Percentiles rank a stretch among this genome's conserved stretches.
Evolutionary conservation across 129 eudicot genomes (phyloP).

Genomic region (Apium graveolens): DNA sequence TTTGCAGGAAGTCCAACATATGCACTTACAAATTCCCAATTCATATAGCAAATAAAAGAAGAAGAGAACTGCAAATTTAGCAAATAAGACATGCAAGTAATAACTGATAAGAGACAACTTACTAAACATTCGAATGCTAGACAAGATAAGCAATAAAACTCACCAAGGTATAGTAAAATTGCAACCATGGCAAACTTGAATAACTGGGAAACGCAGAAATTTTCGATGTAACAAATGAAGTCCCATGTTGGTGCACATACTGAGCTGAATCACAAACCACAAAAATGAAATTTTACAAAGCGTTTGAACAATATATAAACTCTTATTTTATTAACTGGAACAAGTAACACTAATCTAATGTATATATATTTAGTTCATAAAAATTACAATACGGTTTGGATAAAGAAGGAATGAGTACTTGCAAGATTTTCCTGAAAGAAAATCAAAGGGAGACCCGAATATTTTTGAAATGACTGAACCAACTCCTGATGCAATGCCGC

Average conservation of each 20-base stretch:
- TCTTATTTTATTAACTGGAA: too few relatives aligned
- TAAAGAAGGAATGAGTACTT: conserved; percentile 14
- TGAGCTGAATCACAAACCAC: conserved; percentile 20
- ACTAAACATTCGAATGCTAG: not conserved
- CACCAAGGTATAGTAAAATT: conserved; percentile 31
- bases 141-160: not conserved
- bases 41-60: conserved; percentile 13
- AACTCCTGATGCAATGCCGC: conserved; percentile 15
- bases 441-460: conserved; percentile 25
- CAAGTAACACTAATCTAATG: not conserved
- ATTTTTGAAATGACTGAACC: conserved; percentile 15
- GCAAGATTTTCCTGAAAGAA: conserved; percentile 37
- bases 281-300: not conserved
- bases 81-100: not conserved
- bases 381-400: not conserved
- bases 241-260: conserved; percentile 40
- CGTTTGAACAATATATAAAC: not conserved
- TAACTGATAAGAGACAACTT: not conserved
- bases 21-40: conserved; percentile 4
- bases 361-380: not conserved
- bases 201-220: conserved; percentile 36
- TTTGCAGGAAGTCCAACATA: conserved; percentile 2
- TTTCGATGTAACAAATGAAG: conserved; percentile 33
- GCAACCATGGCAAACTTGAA: conserved; percentile 31
- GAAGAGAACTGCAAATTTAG: conserved; percentile 10